Base-by-base conservation (phyloP, 2,329 filamentous ascomycete species). In the Lecanicillium sp. region DNA sequence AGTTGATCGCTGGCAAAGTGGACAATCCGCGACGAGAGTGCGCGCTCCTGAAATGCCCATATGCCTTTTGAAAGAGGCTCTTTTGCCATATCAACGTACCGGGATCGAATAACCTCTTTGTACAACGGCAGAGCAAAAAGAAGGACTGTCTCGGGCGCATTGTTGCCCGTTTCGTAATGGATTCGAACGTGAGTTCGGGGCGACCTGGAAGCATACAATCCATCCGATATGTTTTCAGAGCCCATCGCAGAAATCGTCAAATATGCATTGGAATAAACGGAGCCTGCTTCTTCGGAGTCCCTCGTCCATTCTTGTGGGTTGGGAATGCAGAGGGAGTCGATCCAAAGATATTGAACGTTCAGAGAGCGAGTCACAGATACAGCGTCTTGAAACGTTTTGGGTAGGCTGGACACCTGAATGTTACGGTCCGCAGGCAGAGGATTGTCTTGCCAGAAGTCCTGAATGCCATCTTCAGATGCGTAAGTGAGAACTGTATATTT, bases 1-100 rank as follows among this genome's bases (percentile, higher is more conserved):
- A 40, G 17, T 19, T 40, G 39, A 15, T 40, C 39, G n/a, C 27
- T 25, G 9, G 39, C 39, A 36, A 40, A 40, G 28, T 40, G 39
- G 5, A 40, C 28, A 9, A 34, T 28, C 9, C 33, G 25, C 15
- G 15, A 27, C 14, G 39, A 40, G 19, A 40, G 20, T n/a, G 36
- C 39, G 12, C 39, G 39, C 27, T 40, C 39, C 15, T 40, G 39
- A 14, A 40, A 40, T 12, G 33, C 20, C 39, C 39, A 40, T 12
- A 40, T 4, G 14, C 25, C 28, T 14, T 32, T 30, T 11, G 27
- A 40, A 1, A 36, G 15, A 12, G 39, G 39, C 32, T 40, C 33
- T 3, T 36, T 11, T n/a, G 7, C 8, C 39, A 40, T 30, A 7
- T 30, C 28, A 2, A 14, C 32, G 33, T 35, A 31, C 5, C 17